phyloP scores from a whole-genome alignment of 2,329 filamentous ascomycete genomes.

The Aureobasidium sp. region DNA sequence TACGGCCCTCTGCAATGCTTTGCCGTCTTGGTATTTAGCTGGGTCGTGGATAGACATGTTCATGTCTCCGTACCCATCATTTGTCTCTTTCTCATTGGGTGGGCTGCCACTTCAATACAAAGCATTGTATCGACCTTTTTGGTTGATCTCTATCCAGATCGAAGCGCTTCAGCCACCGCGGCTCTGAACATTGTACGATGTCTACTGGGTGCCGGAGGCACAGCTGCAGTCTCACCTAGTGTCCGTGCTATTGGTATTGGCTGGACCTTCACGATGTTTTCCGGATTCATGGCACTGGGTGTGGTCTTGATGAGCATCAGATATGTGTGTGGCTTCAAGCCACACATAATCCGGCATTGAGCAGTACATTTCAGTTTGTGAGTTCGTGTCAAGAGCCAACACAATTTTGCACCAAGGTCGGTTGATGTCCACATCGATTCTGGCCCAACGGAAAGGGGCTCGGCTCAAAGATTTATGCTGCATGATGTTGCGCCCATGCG shows the following conservation, averaged over 20 bases:
- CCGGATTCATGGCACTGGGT: too few relatives aligned
- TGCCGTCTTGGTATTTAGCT: slow-evolving; percentile 47
- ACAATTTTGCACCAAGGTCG: background rate
- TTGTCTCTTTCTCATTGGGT: slow-evolving; percentile 47
- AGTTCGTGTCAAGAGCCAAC: background rate
- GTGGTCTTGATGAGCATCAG: too few relatives aligned
- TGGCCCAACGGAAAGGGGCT: background rate
- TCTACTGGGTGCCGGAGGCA: too few relatives aligned
- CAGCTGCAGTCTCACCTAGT: too few relatives aligned
- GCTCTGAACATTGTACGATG: slow-evolving; percentile 45
- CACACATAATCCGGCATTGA: too few relatives aligned
- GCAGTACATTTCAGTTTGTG: too few relatives aligned
- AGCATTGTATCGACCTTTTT: slow-evolving; percentile 47
- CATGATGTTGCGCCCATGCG: background rate
- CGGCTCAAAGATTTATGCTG: background rate
- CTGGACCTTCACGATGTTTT: too few relatives aligned
- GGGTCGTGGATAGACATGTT: slow-evolving; percentile 42
- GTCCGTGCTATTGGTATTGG: too few relatives aligned
- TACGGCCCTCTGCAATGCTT: slow-evolving; percentile 20
- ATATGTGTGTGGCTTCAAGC: too few relatives aligned
- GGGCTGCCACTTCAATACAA: slow-evolving; percentile 44
- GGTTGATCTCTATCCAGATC: slow-evolving; percentile 46
- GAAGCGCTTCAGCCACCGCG: slow-evolving; percentile 47
- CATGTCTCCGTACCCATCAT: slow-evolving; percentile 45
- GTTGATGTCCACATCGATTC: background rate